Conservation (phyloP, 306 rosid species). For the Acacia crassicarpa region DNA sequence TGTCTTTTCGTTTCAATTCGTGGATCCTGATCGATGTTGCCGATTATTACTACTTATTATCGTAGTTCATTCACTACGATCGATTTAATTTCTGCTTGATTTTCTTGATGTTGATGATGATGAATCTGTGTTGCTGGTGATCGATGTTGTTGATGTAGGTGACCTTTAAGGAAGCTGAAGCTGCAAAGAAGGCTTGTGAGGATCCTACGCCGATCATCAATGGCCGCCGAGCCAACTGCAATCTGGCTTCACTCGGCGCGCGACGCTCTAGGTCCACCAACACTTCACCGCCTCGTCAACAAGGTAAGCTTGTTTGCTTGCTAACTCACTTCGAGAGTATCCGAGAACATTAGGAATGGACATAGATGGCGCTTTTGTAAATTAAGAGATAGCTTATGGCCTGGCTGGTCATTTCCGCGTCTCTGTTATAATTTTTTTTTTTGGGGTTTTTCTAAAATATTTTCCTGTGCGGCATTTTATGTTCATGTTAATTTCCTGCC, state of each 20-base stretch:
- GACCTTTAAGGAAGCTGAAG: slow-evolving; percentile 76
- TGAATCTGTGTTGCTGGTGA: not conserved
- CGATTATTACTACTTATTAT: not conserved
- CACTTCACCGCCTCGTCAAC: slow-evolving; percentile 46
- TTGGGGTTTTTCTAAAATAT: not conserved
- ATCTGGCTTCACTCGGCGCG: slow-evolving; percentile 79
- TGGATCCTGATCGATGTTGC: not conserved
- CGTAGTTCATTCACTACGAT: not conserved
- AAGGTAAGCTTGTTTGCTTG: slow-evolving; percentile 35
- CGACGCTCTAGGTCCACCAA: slow-evolving; percentile 60
- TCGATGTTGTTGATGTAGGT: slow-evolving; percentile 39
- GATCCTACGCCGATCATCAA: slow-evolving; percentile 72
- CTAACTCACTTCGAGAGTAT: not conserved
- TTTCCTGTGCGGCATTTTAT: not conserved
- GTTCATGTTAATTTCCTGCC: not conserved
- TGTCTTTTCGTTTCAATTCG: not conserved
- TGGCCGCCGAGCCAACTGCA: slow-evolving; percentile 84
- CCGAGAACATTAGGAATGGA: not conserved
- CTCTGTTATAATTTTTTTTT: not conserved
- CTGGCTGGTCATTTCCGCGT: not conserved
- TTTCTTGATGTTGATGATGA: not conserved
- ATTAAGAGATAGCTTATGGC: not conserved
- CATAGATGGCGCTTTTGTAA: not conserved
- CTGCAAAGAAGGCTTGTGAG: slow-evolving; percentile 89
- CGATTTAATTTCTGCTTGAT: not conserved